A percentile compares a stretch with the other conserved stretches of the same genome.
Conservation (phyloP, 176 grass and related monocot species). For the Avena sativa region DNA sequence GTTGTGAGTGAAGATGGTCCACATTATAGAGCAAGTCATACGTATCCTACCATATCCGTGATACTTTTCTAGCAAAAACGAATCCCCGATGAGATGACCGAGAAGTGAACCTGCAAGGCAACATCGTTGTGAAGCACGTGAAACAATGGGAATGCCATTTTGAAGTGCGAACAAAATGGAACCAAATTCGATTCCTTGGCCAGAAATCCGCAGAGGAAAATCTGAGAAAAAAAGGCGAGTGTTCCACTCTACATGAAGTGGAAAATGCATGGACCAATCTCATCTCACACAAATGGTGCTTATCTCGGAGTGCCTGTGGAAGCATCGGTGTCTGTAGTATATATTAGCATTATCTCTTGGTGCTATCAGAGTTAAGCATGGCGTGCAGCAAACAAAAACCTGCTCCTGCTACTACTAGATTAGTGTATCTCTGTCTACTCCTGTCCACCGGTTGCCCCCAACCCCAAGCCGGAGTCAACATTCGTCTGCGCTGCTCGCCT, state of each 20-base stretch:
- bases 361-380: not conserved
- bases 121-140: constrained; percentile 29
- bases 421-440: constrained; percentile 18
- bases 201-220: not conserved
- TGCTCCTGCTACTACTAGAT: not conserved
- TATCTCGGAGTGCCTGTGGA: not conserved
- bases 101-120: not conserved
- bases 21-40: too few relatives aligned
- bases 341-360: too few relatives aligned
- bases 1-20: too few relatives aligned
- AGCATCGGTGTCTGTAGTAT: not conserved
- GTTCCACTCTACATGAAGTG: not conserved
- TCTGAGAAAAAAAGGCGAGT: not conserved
- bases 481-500: constrained; percentile 9
- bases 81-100: not conserved
- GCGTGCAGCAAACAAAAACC: constrained; percentile 22
- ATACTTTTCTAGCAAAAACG: not conserved
- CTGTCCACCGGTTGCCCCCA: not conserved
- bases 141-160: not conserved
- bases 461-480: constrained; percentile 26
- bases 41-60: not conserved
- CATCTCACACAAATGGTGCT: not conserved
- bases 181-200: constrained; percentile 32
- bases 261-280: not conserved
- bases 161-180: not conserved